phyloP scores from a whole-genome alignment of 163 green algal species.

The Scenedesmus sp. region DNA sequence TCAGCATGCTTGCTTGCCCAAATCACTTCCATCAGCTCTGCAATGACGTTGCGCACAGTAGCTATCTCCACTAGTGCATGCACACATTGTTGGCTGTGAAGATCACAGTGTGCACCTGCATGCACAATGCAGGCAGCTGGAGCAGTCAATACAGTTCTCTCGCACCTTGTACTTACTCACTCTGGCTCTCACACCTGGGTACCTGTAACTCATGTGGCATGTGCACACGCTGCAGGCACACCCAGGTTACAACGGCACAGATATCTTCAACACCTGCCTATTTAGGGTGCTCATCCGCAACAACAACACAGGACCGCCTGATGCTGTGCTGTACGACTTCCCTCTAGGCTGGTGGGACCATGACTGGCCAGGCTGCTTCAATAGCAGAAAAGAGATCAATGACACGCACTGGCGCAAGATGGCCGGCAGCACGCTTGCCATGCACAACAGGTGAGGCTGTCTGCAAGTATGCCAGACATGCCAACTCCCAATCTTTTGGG shows the following conservation, averaged over 20 bases:
- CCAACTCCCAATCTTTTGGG: too few species aligned
- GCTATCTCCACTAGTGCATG: too few species aligned
- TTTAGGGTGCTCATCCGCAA: background rate
- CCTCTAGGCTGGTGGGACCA: slow-evolving; percentile 34
- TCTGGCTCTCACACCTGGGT: too few species aligned
- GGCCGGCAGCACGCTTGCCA: background rate
- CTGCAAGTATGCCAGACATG: too few species aligned
- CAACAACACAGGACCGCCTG: slow-evolving; percentile 32
- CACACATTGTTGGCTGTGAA: too few species aligned
- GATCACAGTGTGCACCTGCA: too few species aligned
- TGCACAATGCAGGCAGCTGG: too few species aligned
- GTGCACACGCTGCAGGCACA: background rate
- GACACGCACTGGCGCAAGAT: background rate
- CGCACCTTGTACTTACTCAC: background rate
- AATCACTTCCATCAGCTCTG: too few species aligned
- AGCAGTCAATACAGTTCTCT: too few species aligned
- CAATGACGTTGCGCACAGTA: too few species aligned
- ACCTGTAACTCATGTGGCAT: too few species aligned
- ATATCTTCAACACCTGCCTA: slow-evolving; percentile 47
- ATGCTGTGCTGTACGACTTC: slow-evolving; percentile 38
- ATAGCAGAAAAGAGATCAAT: background rate
- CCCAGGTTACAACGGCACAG: background rate
- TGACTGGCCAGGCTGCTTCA: slow-evolving; percentile 18
- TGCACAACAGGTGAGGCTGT: slow-evolving; percentile 31
- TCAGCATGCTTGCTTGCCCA: too few species aligned